Evolutionary conservation across 2,329 filamentous ascomycete genomes (phyloP).

Genomic region (Diatrype stigma): DNA sequence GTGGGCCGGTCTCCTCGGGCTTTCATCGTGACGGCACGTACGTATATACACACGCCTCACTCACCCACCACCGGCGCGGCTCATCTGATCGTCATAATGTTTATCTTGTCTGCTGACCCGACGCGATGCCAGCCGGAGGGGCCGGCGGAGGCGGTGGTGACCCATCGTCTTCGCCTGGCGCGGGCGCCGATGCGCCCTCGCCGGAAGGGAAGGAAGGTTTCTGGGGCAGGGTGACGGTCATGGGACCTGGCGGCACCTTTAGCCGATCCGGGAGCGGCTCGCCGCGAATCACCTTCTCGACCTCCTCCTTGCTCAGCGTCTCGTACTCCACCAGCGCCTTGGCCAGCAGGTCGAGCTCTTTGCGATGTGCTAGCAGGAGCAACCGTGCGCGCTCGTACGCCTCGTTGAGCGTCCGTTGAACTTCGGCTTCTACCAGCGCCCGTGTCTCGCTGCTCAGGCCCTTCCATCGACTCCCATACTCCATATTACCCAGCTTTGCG

Average conservation of each 20-base stretch:
- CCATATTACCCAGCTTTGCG: constrained; percentile 79
- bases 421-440: constrained; percentile 80
- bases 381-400: constrained; percentile 69
- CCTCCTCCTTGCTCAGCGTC: constrained; percentile 83
- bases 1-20: too few relatives aligned
- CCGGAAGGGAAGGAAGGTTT: constrained; percentile 14
- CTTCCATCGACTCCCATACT: constrained; percentile 77
- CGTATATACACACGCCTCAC: too few relatives aligned
- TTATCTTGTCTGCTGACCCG: too few relatives aligned
- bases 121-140: not conserved
- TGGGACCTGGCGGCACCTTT: constrained; percentile 53
- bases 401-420: constrained; percentile 79
- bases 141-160: constrained; percentile 17
- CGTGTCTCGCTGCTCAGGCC: constrained; percentile 82
- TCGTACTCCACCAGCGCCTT: constrained; percentile 92
- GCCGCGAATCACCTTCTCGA: constrained; percentile 82
- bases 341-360: constrained; percentile 82
- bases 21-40: too few relatives aligned
- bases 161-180: too few relatives aligned
- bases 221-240: constrained; percentile 59
- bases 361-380: constrained; percentile 69
- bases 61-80: too few relatives aligned
- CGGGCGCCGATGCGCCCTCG: constrained; percentile 3
- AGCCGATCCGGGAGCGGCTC: constrained; percentile 73
- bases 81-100: too few relatives aligned